Base-by-base conservation (phyloP, 306 rosid genomes). In the Dryas alaskensis region DNA sequence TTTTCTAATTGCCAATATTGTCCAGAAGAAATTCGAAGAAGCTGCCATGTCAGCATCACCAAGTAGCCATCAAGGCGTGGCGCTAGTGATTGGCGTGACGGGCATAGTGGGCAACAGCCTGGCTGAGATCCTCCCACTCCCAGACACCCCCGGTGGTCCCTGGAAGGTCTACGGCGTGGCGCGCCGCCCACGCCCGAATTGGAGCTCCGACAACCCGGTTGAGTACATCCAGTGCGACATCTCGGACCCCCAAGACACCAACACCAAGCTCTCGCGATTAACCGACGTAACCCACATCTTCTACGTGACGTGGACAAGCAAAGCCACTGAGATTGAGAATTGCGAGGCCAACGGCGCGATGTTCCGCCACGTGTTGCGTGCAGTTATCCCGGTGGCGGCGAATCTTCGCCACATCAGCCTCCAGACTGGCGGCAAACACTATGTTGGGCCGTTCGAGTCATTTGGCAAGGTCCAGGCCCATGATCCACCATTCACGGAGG, bases 31-130 rank as follows among this genome's bases (percentile, higher is more conserved):
- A 63, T 39, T 67, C 2, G 90, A 80, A 0, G 92, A 79, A 52
- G 87, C 81, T 1, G 92, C 84, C 17, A 31, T 43, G 10, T 5
- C 44, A 48, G n/a, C 69, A 11, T 84, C 89, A 11, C 84, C 89
- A 0, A 68, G 62, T 73, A 69, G 45, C 76, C 80, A 61, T 74
- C 73, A 77, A 70, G 82, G 85, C 69, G 92, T 86, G 39, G 92
- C 81, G 0, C 65, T 89, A 0, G 75, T 89, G 10, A 75, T 89
- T 53, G 92, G 96, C 48, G 84, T 89, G 3, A 87, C 89, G 0
- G 96, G 92, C n/a, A 85, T 89, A 65, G 96, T 89, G 0, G 92
- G 92, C 47, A 89, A 89, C 44, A 89, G 96, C 84, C 84, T 89
- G 2, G 92, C 90, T 16, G 90, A 89, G 74, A 89, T 89, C 12